phyloP scores from a whole-genome alignment of 768 basidiomycete species.

The Tylopilus subfusipes region DNA sequence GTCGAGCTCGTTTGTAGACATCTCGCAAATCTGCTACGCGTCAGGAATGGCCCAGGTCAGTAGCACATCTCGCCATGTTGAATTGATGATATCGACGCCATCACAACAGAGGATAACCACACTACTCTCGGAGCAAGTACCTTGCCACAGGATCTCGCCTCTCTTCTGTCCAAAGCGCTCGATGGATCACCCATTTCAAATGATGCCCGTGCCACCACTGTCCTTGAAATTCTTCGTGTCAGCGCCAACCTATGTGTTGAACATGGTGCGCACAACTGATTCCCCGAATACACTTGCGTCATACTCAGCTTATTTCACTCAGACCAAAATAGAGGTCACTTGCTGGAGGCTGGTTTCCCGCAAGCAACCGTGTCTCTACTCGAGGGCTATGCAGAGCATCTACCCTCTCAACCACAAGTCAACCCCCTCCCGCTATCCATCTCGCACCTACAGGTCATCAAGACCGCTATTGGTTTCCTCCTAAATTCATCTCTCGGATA shows the following conservation, averaged over 20 bases:
- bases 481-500: slow-evolving; percentile 76
- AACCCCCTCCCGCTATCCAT: slow-evolving; percentile 52
- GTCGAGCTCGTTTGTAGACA: slow-evolving; percentile 51
- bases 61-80: background rate
- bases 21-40: slow-evolving; percentile 61
- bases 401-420: slow-evolving; percentile 37
- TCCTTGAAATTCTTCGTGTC: slow-evolving; percentile 71
- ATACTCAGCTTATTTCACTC: slow-evolving; percentile 2
- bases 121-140: slow-evolving; percentile 60
- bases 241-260: slow-evolving; percentile 84
- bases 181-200: slow-evolving; percentile 45
- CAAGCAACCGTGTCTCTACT: slow-evolving; percentile 64
- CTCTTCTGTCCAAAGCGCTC: slow-evolving; percentile 56
- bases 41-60: slow-evolving; percentile 51
- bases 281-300: background rate
- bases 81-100: slow-evolving; percentile 15
- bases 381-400: slow-evolving; percentile 54
- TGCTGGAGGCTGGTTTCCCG: slow-evolving; percentile 70
- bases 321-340: slow-evolving; percentile 73
- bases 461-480: slow-evolving; percentile 75
- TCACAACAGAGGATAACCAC: slow-evolving; percentile 61
- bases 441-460: slow-evolving; percentile 66
- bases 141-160: slow-evolving; percentile 62
- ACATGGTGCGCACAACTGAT: slow-evolving; percentile 49
- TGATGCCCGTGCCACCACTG: slow-evolving; percentile 44